Percentiles rank a stretch among this genome's conserved stretches.
phyloP scores from a whole-genome alignment of 164 flowering plant genomes.

The Amborella trichopoda region DNA sequence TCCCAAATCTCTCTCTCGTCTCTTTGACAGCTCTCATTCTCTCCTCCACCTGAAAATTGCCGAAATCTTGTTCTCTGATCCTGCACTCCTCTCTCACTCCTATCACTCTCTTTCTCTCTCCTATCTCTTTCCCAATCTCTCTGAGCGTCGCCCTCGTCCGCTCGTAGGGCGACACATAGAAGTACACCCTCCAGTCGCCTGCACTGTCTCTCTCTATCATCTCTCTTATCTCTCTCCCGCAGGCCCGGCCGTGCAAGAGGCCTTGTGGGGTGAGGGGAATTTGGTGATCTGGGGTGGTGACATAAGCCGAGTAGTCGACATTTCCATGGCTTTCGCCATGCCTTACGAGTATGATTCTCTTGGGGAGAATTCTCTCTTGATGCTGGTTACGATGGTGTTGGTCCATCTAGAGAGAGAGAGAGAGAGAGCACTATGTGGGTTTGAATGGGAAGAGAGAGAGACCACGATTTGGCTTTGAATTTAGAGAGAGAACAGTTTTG shows the following conservation, averaged over 20 bases:
- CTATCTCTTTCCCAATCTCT: conserved; percentile 65
- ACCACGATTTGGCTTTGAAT: too few relatives aligned
- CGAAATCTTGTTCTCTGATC: conserved; percentile 90
- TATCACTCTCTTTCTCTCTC: conserved; percentile 33
- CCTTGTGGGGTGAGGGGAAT: conserved; percentile 63
- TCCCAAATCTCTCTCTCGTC: conserved; percentile 67
- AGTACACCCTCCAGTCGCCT: conserved; percentile 51
- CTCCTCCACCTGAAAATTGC: conserved; percentile 86
- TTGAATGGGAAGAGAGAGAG: too few relatives aligned
- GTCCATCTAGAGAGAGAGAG: too few relatives aligned
- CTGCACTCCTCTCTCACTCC: conserved; percentile 94
- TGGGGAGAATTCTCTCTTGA: conserved; percentile 35
- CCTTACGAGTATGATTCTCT: conserved; percentile 72
- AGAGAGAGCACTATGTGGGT: too few relatives aligned
- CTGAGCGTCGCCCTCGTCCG: conserved; percentile 71
- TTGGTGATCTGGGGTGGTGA: conserved; percentile 69
- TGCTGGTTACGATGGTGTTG: too few relatives aligned
- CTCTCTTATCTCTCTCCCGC: conserved; percentile 34
- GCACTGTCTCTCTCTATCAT: conserved; percentile 18
- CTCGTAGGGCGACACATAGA: conserved; percentile 86
- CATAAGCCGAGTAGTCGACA: conserved; percentile 46
- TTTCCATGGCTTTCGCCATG: conserved; percentile 93
- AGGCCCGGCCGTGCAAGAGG: conserved; percentile 37
- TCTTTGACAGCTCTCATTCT: conserved; percentile 64
- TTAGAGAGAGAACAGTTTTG: too few relatives aligned